phyloP scores from a whole-genome alignment of 345 rosid genomes.

The Triadica sebifera region DNA sequence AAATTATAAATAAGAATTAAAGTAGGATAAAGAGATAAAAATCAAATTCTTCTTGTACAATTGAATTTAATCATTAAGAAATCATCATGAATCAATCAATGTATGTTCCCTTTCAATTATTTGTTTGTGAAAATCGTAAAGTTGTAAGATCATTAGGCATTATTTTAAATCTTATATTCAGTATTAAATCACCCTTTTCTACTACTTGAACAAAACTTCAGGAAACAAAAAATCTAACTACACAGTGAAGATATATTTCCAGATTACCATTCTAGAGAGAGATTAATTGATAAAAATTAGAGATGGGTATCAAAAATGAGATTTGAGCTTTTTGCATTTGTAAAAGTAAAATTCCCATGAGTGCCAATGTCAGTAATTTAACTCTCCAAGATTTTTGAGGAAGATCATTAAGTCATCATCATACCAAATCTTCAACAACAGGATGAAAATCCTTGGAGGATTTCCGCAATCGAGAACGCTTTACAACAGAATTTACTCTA shows the following conservation, averaged over 20 bases:
- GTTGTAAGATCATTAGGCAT: too few relatives aligned
- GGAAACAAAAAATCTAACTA: background rate
- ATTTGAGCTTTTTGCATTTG: background rate
- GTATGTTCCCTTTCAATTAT: too few relatives aligned
- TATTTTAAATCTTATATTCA: too few relatives aligned
- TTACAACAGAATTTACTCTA: slow-evolving; percentile 25
- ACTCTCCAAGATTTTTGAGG: background rate
- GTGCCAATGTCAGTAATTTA: background rate
- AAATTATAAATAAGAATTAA: too few relatives aligned
- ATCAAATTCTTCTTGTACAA: too few relatives aligned
- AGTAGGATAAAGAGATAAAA: too few relatives aligned
- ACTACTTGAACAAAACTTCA: background rate
- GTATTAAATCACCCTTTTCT: too few relatives aligned
- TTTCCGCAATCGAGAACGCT: slow-evolving; percentile 20
- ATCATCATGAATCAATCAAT: too few relatives aligned
- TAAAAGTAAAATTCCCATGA: background rate
- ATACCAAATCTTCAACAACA: slow-evolving; percentile 10
- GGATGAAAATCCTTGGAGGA: slow-evolving; percentile 9
- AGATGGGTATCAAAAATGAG: background rate
- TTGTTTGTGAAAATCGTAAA: too few relatives aligned
- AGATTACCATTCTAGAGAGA: background rate
- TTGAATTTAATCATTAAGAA: too few relatives aligned
- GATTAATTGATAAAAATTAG: background rate
- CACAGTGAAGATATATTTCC: background rate
- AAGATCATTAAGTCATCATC: background rate